phyloP scores from a whole-genome alignment of 1,139 yeast species.

The Candida sp. region DNA sequence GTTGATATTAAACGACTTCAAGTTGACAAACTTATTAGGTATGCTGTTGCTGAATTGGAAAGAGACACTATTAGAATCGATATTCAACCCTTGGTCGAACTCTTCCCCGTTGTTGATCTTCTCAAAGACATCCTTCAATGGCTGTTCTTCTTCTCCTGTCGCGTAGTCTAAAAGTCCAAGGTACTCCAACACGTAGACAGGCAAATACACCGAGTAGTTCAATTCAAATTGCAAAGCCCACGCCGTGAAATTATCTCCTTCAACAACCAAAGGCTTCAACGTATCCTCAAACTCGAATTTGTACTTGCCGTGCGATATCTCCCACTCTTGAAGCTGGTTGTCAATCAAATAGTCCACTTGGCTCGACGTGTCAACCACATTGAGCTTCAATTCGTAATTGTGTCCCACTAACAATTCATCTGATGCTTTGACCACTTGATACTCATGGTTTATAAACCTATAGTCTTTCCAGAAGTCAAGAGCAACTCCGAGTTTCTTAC shows the following conservation, averaged over 20 bases:
- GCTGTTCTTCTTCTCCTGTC: not conserved
- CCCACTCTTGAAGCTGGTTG: conserved; percentile 25
- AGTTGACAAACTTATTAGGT: conserved; percentile 20
- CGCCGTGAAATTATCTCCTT: conserved; percentile 4
- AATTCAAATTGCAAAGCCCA: conserved; percentile 29
- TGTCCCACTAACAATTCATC: conserved; percentile 16
- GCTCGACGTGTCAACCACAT: conserved; percentile 6
- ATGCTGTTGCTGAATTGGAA: conserved; percentile 12
- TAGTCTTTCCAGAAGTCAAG: conserved; percentile 43
- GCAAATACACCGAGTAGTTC: conserved; percentile 29
- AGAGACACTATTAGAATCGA: conserved; percentile 7
- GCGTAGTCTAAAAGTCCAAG: conserved; percentile 26
- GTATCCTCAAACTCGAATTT: conserved; percentile 13
- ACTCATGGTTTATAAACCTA: conserved; percentile 31
- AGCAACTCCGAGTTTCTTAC: conserved; percentile 34
- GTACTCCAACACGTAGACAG: conserved; percentile 32
- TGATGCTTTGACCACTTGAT: conserved; percentile 8
- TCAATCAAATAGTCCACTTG: conserved; percentile 24
- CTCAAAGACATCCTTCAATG: conserved; percentile 16
- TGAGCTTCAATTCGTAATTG: conserved; percentile 13
- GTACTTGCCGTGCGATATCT: conserved; percentile 5
- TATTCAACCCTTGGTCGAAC: conserved; percentile 11
- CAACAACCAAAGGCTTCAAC: conserved; percentile 8
- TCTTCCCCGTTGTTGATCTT: conserved; percentile 24
- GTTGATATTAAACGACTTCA: conserved; percentile 25